Evolutionary conservation across 106 monocot genomes (phyloP), one percentile per base, ranked within the genome.

Genomic region (Amphibolis antarctica): DNA sequence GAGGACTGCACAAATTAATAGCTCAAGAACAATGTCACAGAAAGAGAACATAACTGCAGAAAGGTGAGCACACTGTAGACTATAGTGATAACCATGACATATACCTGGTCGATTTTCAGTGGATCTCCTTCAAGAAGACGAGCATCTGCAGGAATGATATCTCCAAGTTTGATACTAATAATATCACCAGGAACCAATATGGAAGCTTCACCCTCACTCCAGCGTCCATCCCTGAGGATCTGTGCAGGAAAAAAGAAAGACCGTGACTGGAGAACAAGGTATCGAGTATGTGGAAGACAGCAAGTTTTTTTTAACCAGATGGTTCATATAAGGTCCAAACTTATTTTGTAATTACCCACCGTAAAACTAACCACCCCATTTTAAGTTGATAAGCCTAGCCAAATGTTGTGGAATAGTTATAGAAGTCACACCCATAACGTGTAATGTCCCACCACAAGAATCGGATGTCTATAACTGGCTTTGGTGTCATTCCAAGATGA

Each of bases 101-200:
- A n/a, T 43, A 88, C 88, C 78, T 88, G 88, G 73, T 88, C 88
- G 43, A 88, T 88, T 75, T 83, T 88, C 58, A 88, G 69, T 9
- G 88, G 88, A 77, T 92, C 92, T 11, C 92, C 92, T 7, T 84
- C 79, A 53, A 92, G 81, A 49, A 92, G 83, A n/a, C 91, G 83
- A 25, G 86, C 81, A 77, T 92, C 92, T 3, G 92, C 92, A 26
- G 92, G 86, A 61, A 92, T 71, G 55, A 92, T 92, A 65, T 92
- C 92, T 49, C 92, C 92, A 20, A 92, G 81, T 69, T 92, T 92
- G 31, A 92, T 77, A 60, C 92, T 92, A 53, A 92, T 82, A 15
- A 92, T 81, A 67, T 92, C 92, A 3, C 92, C 92, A 3, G 92
- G 92, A 14, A 92, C 92, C 42, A 92, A 69, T 49, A 92, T 63